A percentile compares a stretch with the other conserved stretches of the same genome.
phyloP scores from a whole-genome alignment of 331 rosid species.

The Spiraea crenata region DNA sequence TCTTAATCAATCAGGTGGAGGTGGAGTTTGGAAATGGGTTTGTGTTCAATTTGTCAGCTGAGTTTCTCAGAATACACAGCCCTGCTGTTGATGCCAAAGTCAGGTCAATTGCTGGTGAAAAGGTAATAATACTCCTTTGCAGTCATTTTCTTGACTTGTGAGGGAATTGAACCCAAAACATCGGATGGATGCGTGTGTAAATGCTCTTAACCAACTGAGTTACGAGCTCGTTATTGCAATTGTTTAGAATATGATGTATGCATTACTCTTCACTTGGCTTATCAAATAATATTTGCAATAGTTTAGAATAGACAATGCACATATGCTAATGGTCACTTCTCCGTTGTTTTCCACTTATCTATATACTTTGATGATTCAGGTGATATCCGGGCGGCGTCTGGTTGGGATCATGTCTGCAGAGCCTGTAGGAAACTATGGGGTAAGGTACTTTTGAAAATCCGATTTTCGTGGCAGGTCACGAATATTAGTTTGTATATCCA shows the following conservation, averaged over 20 bases:
- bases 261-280: background rate
- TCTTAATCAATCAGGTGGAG: constrained; percentile 46
- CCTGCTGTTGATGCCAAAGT: constrained; percentile 85
- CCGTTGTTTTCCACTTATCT: background rate
- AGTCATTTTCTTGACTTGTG: background rate
- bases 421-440: constrained; percentile 89
- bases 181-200: background rate
- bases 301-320: background rate
- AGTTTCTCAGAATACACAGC: constrained; percentile 73
- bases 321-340: background rate
- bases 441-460: constrained; percentile 54
- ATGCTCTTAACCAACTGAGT: too few relatives aligned
- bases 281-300: background rate
- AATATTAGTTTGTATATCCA: background rate
- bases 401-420: constrained; percentile 93
- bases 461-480: background rate
- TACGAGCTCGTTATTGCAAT: too few relatives aligned
- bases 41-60: constrained; percentile 68
- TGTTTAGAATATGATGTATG: too few relatives aligned
- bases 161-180: too few relatives aligned
- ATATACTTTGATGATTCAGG: constrained; percentile 31
- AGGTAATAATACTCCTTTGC: constrained; percentile 41
- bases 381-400: constrained; percentile 74
- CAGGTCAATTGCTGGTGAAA: constrained; percentile 76
- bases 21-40: constrained; percentile 65